Base-by-base conservation (phyloP, 148 eudicot genomes). In the Dianthus caryophyllus region DNA sequence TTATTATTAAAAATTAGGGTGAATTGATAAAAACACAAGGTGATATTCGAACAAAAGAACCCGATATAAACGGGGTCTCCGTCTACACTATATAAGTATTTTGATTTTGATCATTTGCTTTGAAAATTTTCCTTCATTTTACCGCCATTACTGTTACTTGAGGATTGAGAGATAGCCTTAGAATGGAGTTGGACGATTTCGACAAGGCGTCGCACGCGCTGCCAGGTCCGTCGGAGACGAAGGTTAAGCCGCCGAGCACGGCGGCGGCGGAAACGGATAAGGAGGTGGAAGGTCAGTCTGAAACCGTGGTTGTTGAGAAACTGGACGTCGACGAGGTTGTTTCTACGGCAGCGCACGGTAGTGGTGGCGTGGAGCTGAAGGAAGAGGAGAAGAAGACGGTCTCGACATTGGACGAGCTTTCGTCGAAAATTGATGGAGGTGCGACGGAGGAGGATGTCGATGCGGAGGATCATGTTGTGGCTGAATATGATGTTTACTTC, bases 131-230 rank as follows among this genome's bases (percentile, higher is more conserved):
- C n/a, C n/a, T n/a, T n/a, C n/a, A n/a, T n/a, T n/a, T n/a, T n/a
- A n/a, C n/a, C n/a, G n/a, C n/a, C n/a, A n/a, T n/a, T n/a, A n/a
- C n/a, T n/a, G n/a, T n/a, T n/a, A n/a, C n/a, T n/a, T n/a, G n/a
- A n/a, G n/a, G n/a, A n/a, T n/a, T n/a, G n/a, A n/a, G n/a, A n/a
- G n/a, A n/a, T n/a, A n/a, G n/a, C n/a, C n/a, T n/a, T n/a, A n/a
- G n/a, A n/a, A 75, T 90, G 88, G 97, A 90, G 65, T 70, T 90
- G 39, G 89, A 84, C 31, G 90, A 83, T 52, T 60, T 81, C 6
- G 94, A 77, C 41, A 82, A 64, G 50, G 81, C 77, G n/a, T 18
- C 56, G 12, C 59, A 62, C 14, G 69, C 61, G 2, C 75, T 83
- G 1, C 1, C 81, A 2, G 73, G 81, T n/a, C 31, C 79, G 9